Evolutionary conservation across 495 filamentous ascomycete genomes (phyloP).

Genomic region (Penicillium maclennaniae): DNA sequence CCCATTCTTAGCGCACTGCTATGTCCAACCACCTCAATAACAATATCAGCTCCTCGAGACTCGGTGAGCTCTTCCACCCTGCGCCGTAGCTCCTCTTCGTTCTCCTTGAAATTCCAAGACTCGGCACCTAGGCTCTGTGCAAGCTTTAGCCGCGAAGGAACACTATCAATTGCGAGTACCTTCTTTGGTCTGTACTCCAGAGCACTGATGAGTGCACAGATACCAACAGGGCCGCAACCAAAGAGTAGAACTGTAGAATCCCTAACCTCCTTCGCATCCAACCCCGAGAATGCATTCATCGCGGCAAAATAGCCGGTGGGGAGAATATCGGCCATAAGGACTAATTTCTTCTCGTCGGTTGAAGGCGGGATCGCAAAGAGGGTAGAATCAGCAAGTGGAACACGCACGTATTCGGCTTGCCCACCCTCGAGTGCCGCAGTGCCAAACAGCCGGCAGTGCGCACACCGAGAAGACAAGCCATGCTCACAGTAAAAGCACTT

Average conservation of each 20-base stretch:
- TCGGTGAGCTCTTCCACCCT: slow-evolving; percentile 70
- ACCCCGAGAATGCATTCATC: slow-evolving; percentile 61
- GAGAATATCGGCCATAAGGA: slow-evolving; percentile 57
- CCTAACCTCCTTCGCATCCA: slow-evolving; percentile 49
- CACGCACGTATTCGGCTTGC: slow-evolving; percentile 82
- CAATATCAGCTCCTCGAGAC: slow-evolving; percentile 78
- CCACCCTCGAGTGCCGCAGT: slow-evolving; percentile 66
- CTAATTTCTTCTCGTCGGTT: slow-evolving; percentile 69
- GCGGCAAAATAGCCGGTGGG: slow-evolving; percentile 86
- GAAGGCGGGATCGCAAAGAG: slow-evolving; percentile 62
- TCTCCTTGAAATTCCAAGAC: slow-evolving; percentile 67
- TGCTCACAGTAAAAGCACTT: slow-evolving; percentile 78
- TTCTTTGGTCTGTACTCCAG: slow-evolving; percentile 68
- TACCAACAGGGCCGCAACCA: slow-evolving; percentile 80
- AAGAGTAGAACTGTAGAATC: slow-evolving; percentile 71
- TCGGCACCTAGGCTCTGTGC: slow-evolving; percentile 73
- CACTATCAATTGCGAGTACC: slow-evolving; percentile 76
- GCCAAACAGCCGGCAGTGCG: slow-evolving; percentile 66
- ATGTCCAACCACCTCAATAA: slow-evolving; percentile 83
- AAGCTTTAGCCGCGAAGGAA: slow-evolving; percentile 65
- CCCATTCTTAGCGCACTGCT: slow-evolving; percentile 71
- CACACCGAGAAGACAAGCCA: slow-evolving; percentile 53
- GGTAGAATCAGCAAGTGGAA: slow-evolving; percentile 79
- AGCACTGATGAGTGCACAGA: slow-evolving; percentile 78
- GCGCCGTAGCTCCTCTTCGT: slow-evolving; percentile 51